Conservation (phyloP, 768 basidiomycete genomes). For the Dentipellis sp. region DNA sequence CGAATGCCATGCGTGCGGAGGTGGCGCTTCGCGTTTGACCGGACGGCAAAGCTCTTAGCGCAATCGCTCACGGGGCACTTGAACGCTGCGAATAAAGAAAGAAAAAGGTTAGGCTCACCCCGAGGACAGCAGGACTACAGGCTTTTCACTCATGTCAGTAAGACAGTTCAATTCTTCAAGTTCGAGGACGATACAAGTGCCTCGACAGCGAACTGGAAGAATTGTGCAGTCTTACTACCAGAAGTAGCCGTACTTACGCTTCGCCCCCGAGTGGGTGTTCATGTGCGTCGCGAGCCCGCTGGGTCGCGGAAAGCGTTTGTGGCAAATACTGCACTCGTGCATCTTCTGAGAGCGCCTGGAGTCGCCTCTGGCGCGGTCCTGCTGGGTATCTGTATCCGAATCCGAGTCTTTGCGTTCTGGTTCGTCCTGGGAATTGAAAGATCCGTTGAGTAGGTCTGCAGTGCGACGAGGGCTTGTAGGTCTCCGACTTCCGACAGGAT, state of each 20-base stretch:
- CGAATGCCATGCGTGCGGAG: conserved; percentile 64
- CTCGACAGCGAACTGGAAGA: neutral
- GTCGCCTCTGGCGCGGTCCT: conserved; percentile 2
- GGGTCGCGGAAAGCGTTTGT: conserved; percentile 38
- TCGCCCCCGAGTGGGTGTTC: conserved; percentile 44
- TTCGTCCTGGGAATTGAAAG: neutral
- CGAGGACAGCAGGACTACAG: conserved; percentile 2
- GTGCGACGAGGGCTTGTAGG: neutral
- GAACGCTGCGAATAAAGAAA: conserved; percentile 18
- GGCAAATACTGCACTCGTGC: conserved; percentile 37
- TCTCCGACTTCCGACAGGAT: neutral
- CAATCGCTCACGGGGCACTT: conserved; percentile 54
- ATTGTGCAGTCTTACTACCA: neutral
- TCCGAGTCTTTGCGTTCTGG: neutral
- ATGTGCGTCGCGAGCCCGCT: conserved; percentile 44
- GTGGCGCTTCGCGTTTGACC: conserved; percentile 76
- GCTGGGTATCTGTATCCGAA: conserved; percentile 3
- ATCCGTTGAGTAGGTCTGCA: neutral
- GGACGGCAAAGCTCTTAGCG: conserved; percentile 61
- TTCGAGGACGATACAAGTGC: neutral
- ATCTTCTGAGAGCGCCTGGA: conserved; percentile 25
- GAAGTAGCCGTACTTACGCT: conserved; percentile 27
- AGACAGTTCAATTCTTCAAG: neutral
- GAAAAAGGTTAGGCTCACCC: neutral
- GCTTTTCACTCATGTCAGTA: neutral